Conservation (phyloP, 148 eudicot genomes). For the Camellia japonica region DNA sequence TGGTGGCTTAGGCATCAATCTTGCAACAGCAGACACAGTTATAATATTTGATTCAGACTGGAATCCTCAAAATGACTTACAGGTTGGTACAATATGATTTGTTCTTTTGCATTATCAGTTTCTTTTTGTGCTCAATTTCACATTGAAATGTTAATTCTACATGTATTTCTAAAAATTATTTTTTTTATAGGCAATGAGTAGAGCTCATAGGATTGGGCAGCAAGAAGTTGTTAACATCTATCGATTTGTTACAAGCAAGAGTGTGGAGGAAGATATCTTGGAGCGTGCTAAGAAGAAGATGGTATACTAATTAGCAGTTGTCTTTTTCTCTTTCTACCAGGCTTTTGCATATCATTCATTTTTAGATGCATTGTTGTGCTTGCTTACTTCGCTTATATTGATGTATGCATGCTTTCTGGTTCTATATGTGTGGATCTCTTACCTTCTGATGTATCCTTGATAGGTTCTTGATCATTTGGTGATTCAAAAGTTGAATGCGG, state of each 20-base stretch:
- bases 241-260: constrained; percentile 96
- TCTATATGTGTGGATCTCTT: background rate
- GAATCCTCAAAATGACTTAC: constrained; percentile 99
- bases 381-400: background rate
- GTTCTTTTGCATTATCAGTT: background rate
- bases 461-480: constrained; percentile 99
- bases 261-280: constrained; percentile 98
- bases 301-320: constrained; percentile 44
- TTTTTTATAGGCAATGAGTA: constrained; percentile 82
- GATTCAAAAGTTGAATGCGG: constrained; percentile 97
- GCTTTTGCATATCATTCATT: constrained; percentile 6
- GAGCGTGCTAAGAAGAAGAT: constrained; percentile 99
- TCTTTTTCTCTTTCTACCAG: background rate
- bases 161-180: background rate
- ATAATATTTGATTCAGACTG: constrained; percentile 99
- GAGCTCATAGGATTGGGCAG: constrained; percentile 99
- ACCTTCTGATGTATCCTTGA: constrained; percentile 4
- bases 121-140: background rate
- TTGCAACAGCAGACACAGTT: constrained; percentile 98
- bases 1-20: constrained; percentile 98
- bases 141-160: background rate
- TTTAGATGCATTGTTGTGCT: background rate
- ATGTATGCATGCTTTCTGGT: background rate
- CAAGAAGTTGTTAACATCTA: constrained; percentile 99
- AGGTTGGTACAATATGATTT: constrained; percentile 42